Evolutionary conservation across 1,284 basidiomycete species (phyloP), one percentile per base, ranked within the genome.

Genomic region (Schizophyllum amplum): DNA sequence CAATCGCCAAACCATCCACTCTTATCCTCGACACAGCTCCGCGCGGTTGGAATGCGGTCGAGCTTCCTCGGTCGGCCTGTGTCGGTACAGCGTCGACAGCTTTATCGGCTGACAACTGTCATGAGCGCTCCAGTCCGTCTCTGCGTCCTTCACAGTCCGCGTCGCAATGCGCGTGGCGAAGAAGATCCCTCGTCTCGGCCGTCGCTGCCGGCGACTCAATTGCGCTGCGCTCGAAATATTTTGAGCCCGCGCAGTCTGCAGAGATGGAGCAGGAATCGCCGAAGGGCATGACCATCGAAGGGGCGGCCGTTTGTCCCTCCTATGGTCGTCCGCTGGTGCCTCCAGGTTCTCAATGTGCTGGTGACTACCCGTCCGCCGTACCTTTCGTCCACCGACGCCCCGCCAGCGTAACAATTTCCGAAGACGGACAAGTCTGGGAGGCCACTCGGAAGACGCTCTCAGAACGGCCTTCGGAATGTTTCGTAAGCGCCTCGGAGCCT

Each of bases 21-120:
- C 61, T 66, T 23, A 53, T 68, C 17, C 25, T 67, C 49, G 60
- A 71, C 57, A 62, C 65, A 57, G 58, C 56, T 4, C 54, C 55
- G 11, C 61, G 56, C 17, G 53, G 51, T 24, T 62, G 60, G 59
- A 27, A 56, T 82, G 81, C 26, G 80, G 74, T 27, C 82, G n/a
- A n/a, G n/a, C n/a, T n/a, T n/a, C n/a, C n/a, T n/a, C n/a, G n/a
- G n/a, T n/a, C n/a, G n/a, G n/a, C n/a, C n/a, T n/a, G n/a, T n/a
- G n/a, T n/a, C n/a, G n/a, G n/a, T n/a, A n/a, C n/a, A n/a, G n/a
- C n/a, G n/a, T n/a, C n/a, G n/a, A n/a, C n/a, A n/a, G n/a, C n/a
- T n/a, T 20, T 2, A 11, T 50, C 11, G 4, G 21, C 24, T 3
- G 47, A 51, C 2, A 58, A 55, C 22, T 24, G 51, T 23, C n/a